These are phyloP conservation scores for Ustilago sp. DNA, from an alignment of 1,284 basidiomycete genomes.

Conservation along the genomic window DNA sequence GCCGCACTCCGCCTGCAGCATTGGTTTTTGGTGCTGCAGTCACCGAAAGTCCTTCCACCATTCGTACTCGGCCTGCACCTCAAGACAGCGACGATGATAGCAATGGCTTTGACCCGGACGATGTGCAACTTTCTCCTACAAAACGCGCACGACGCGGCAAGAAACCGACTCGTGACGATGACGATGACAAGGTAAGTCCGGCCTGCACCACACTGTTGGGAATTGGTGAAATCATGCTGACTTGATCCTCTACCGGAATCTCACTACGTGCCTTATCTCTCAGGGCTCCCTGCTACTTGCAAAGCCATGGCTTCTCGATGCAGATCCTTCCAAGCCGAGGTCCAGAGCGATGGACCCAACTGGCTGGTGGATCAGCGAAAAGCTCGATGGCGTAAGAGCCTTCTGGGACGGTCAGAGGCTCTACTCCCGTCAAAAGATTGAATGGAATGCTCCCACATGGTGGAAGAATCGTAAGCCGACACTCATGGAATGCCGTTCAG, in stretches of 20 bases:
- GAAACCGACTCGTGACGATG: constrained; percentile 12
- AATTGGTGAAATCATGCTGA: not conserved
- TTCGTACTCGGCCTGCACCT: constrained; percentile 11
- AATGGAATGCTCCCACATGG: constrained; percentile 76
- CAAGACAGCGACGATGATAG: constrained; percentile 18
- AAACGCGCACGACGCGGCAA: constrained; percentile 27
- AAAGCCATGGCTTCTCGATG: constrained; percentile 75
- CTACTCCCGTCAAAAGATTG: constrained; percentile 75
- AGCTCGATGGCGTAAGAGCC: constrained; percentile 71
- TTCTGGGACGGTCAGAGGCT: constrained; percentile 76
- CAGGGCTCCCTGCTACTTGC: constrained; percentile 73
- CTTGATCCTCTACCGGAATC: not conserved
- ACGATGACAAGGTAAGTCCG: constrained; percentile 31
- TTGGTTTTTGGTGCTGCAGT: not conserved
- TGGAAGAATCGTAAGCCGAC: constrained; percentile 74
- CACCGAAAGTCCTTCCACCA: not conserved
- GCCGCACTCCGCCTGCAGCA: not conserved
- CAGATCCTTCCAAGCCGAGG: constrained; percentile 63
- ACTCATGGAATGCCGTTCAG: not conserved
- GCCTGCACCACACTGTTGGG: not conserved
- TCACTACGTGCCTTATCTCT: not conserved
- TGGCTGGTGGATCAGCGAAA: constrained; percentile 79
- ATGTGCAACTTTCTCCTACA: constrained; percentile 29
- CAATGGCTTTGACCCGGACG: constrained; percentile 14
- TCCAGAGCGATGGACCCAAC: constrained; percentile 72